Evolutionary conservation across 805 yeast species (phyloP), one percentile per base, ranked within the genome.

Genomic region (Saturnispora kantuleensis): DNA sequence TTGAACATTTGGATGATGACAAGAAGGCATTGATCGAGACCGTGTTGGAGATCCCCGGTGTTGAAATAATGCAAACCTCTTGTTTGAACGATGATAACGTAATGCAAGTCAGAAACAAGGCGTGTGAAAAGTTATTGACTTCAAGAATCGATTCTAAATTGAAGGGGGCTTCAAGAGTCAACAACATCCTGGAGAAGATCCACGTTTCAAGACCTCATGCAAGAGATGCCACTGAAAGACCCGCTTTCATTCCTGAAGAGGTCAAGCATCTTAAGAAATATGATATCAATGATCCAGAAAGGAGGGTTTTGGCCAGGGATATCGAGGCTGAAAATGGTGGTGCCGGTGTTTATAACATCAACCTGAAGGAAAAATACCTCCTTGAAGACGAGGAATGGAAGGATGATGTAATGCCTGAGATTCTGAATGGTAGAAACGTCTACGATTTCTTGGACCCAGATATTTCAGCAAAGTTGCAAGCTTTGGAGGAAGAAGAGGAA

Each of bases 331-430:
- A 84, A 63, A 86, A 93, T 58, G 98, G 98, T 62, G 98, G 98
- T 62, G 97, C 98, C 37, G 98, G 98, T 73, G 98, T 93, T 31
- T 93, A 69, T 73, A 93, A 88, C 69, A 77, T 93, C 61, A 88
- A 93, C 69, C 73, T 93, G 68, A 86, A 88, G 64, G 97, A 90
- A 60, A 84, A 81, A 59, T 93, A 94, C 66, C 55, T 93, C 50
- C 72, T 93, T 55, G 98, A 90, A 55, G 90, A 93, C 62, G 97
- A 90, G 42, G 94, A 86, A 52, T 93, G 99, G 99, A 90, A 90
- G 75, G 79, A 87, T 54, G 99, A 93, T 66, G 75, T 83, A 50
- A 87, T 93, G 87, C 99, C 99, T 26, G 99, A 93, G 71, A 75
- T 93, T 44, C 70, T 93, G 62, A 88, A 93, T 59, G 99, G 99